These are phyloP conservation scores for Trametes cubensis DNA, from an alignment of 768 basidiomycete species.

Conservation along the genomic window DNA sequence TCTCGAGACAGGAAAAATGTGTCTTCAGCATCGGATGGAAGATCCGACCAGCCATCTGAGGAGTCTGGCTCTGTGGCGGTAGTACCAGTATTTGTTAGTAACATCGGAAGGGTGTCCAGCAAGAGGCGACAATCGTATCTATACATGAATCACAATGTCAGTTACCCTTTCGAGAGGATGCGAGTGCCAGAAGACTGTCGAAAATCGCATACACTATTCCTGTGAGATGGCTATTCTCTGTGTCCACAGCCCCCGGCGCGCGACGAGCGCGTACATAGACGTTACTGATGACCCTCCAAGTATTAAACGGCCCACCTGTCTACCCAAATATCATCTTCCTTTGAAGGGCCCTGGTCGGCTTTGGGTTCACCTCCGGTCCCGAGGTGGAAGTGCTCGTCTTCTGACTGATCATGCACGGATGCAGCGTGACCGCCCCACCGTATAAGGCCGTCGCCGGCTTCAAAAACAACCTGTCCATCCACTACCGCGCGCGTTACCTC, in stretches of 20 bases:
- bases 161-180: background rate
- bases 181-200: constrained; percentile 10
- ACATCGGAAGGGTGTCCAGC: constrained; percentile 51
- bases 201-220: constrained; percentile 25
- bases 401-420: background rate
- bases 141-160: constrained; percentile 17
- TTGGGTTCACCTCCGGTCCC: background rate
- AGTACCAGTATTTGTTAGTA: constrained; percentile 16
- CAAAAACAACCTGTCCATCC: constrained; percentile 19
- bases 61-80: constrained; percentile 38
- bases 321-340: constrained; percentile 58
- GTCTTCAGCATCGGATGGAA: constrained; percentile 86
- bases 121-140: constrained; percentile 85
- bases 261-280: background rate
- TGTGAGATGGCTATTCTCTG: background rate
- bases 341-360: background rate
- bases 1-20: constrained; percentile 74
- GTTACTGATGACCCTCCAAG: no score
- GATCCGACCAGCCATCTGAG: constrained; percentile 76
- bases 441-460: constrained; percentile 40
- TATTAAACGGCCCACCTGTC: constrained; percentile 67
- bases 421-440: constrained; percentile 12
- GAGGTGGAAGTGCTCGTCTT: constrained; percentile 19
- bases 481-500: constrained; percentile 32
- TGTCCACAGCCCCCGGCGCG: constrained; percentile 1